Evolutionary conservation across 768 basidiomycete species (phyloP).

Genomic region (Suillus plorans): DNA sequence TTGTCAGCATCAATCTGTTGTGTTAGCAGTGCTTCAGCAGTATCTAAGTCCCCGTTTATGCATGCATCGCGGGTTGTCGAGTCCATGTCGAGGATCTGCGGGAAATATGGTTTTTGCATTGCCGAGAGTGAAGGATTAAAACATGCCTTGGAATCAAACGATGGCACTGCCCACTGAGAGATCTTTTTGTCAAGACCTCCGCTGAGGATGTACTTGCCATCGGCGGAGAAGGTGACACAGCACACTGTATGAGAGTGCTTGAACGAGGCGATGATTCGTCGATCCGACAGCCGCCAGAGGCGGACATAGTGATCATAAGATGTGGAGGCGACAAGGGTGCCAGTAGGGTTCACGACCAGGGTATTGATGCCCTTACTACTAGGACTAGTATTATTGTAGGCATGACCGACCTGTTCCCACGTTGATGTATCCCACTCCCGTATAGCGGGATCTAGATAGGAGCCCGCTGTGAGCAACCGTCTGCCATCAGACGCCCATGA

Average conservation of each 20-base stretch:
- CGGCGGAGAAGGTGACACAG: neutral
- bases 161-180: neutral
- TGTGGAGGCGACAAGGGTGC: neutral
- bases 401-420: neutral
- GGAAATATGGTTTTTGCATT: neutral
- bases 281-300: neutral
- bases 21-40: neutral
- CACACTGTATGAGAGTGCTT: neutral
- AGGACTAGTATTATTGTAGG: neutral
- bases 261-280: neutral
- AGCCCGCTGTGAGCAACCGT: neutral
- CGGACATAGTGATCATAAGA: neutral
- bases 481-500: neutral
- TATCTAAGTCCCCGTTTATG: neutral
- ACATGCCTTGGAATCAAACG: neutral
- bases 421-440: neutral
- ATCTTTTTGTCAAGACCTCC: neutral
- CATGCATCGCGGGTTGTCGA: neutral
- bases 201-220: neutral
- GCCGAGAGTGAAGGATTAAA: neutral
- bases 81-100: neutral
- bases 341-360: neutral
- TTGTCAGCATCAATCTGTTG: neutral
- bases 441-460: neutral
- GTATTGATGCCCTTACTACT: no score